A percentile compares a stretch with the other conserved stretches of the same genome.
These are phyloP conservation scores for Claviceps quebecensis DNA, from an alignment of 2,329 filamentous ascomycete species.

Conservation along the genomic window DNA sequence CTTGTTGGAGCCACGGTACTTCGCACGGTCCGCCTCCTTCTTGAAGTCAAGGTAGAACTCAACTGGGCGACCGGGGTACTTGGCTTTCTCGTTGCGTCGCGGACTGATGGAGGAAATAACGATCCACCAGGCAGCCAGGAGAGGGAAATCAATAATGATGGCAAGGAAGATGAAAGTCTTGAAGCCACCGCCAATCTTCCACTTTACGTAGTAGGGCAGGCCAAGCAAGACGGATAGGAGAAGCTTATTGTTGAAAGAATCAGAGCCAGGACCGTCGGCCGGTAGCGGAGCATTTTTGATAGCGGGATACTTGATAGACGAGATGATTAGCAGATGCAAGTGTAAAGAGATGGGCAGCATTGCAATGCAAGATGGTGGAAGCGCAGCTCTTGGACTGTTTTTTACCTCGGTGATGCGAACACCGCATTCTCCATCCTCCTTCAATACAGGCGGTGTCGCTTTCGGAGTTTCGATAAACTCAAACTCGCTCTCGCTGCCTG, in stretches of 20 bases:
- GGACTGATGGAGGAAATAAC: slow-evolving; percentile 67
- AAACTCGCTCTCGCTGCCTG: slow-evolving; percentile 23
- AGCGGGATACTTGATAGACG: slow-evolving; percentile 30
- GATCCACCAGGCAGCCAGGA: slow-evolving; percentile 74
- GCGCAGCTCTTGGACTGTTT: slow-evolving; percentile 18
- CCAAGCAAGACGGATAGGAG: slow-evolving; percentile 56
- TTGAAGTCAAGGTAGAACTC: slow-evolving; percentile 86
- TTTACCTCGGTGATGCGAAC: slow-evolving; percentile 30
- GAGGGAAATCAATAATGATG: slow-evolving; percentile 62
- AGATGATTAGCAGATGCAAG: not conserved
- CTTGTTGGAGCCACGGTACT: slow-evolving; percentile 65
- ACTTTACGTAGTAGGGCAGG: slow-evolving; percentile 68
- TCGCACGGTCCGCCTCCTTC: slow-evolving; percentile 42
- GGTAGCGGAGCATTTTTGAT: slow-evolving; percentile 94
- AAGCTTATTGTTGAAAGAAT: slow-evolving; percentile 73
- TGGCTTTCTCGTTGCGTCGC: slow-evolving; percentile 85
- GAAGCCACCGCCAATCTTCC: slow-evolving; percentile 76
- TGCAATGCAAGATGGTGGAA: too few relatives aligned
- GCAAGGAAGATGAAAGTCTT: slow-evolving; percentile 81
- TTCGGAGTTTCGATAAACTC: slow-evolving; percentile 29
- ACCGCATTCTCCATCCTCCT: slow-evolving; percentile 47
- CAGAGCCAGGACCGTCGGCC: slow-evolving; percentile 70
- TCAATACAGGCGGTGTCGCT: slow-evolving; percentile 42
- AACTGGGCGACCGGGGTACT: slow-evolving; percentile 69
- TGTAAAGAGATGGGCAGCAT: not conserved